A percentile compares a stretch with the other conserved stretches of the same genome.
Evolutionary conservation across 1,284 basidiomycete genomes (phyloP).

Genomic region (Singerocomus inundabilis): DNA sequence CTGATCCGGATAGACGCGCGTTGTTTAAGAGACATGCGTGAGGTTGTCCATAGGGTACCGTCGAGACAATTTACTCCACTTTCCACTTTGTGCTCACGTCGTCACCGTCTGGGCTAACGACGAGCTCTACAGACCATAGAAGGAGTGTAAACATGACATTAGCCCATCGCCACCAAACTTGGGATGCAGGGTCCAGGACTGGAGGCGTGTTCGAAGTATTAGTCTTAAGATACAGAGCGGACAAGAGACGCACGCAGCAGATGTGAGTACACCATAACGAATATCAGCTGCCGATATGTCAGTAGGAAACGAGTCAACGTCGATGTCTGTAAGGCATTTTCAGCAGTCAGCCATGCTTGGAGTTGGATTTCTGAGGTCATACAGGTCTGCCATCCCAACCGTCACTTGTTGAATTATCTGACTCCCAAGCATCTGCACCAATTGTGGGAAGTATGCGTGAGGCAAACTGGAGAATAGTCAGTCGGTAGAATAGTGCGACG

Average conservation of each 20-base stretch:
- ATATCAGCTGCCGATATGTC: slow-evolving; percentile 78
- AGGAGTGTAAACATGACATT: slow-evolving; percentile 81
- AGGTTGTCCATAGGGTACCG: slow-evolving; percentile 10
- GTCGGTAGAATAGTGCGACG: slow-evolving; percentile 79
- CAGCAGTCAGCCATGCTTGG: slow-evolving; percentile 7
- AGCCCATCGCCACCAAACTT: slow-evolving; percentile 88
- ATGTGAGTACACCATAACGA: slow-evolving; percentile 83
- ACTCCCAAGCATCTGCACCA: slow-evolving; percentile 77
- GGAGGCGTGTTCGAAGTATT: background rate
- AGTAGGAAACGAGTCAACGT: slow-evolving; percentile 69
- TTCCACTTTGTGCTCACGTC: slow-evolving; percentile 72
- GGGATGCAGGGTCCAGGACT: slow-evolving; percentile 83
- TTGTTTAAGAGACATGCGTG: slow-evolving; percentile 6
- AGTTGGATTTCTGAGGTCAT: slow-evolving; percentile 24
- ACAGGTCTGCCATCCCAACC: slow-evolving; percentile 75
- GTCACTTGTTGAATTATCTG: slow-evolving; percentile 58
- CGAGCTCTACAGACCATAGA: slow-evolving; percentile 77
- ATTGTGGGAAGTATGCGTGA: slow-evolving; percentile 83
- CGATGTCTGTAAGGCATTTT: slow-evolving; percentile 55
- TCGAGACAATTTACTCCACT: slow-evolving; percentile 51
- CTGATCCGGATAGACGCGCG: slow-evolving; percentile 14
- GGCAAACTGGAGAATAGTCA: slow-evolving; percentile 82
- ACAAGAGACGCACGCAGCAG: slow-evolving; percentile 57
- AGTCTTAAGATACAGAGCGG: background rate
- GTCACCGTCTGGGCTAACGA: slow-evolving; percentile 77